These are phyloP conservation scores for Cytospora mali DNA, from an alignment of 2,329 filamentous ascomycete species.

Conservation along the genomic window DNA sequence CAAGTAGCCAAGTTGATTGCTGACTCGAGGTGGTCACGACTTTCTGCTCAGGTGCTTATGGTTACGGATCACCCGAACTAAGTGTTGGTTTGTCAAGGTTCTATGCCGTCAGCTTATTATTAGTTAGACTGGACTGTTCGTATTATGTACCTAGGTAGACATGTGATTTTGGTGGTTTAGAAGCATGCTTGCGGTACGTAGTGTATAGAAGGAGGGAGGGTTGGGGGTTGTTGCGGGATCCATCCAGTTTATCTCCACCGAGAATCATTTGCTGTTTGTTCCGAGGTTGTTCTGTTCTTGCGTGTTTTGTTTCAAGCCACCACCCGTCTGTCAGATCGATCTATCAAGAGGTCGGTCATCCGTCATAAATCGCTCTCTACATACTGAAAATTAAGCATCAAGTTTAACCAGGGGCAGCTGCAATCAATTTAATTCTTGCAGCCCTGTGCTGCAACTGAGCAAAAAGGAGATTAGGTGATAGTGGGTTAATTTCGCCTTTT, in stretches of 20 bases:
- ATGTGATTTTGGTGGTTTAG: too few species aligned
- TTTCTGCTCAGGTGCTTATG: not conserved
- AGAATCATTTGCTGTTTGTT: too few species aligned
- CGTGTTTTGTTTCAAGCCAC: not conserved
- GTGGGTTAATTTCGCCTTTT: not conserved
- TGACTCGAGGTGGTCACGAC: not conserved
- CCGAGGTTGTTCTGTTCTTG: too few species aligned
- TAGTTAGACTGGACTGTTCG: too few species aligned
- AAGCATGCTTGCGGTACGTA: too few species aligned
- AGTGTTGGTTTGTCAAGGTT: too few species aligned
- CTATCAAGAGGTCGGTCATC: too few species aligned
- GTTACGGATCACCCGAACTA: not conserved
- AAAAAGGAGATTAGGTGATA: slow-evolving; percentile 10
- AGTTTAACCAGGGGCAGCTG: slow-evolving; percentile 6
- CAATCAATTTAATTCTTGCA: slow-evolving; percentile 9
- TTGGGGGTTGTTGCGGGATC: too few species aligned
- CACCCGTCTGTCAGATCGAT: not conserved
- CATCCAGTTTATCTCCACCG: too few species aligned
- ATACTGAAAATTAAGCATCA: not conserved
- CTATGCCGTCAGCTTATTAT: not conserved
- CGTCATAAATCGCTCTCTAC: too few species aligned
- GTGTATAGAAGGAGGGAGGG: too few species aligned
- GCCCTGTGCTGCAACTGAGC: not conserved
- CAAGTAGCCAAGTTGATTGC: not conserved
- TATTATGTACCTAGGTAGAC: too few species aligned